Conservation (phyloP, 441 rosid genomes). For the Macaranga tanarius region DNA sequence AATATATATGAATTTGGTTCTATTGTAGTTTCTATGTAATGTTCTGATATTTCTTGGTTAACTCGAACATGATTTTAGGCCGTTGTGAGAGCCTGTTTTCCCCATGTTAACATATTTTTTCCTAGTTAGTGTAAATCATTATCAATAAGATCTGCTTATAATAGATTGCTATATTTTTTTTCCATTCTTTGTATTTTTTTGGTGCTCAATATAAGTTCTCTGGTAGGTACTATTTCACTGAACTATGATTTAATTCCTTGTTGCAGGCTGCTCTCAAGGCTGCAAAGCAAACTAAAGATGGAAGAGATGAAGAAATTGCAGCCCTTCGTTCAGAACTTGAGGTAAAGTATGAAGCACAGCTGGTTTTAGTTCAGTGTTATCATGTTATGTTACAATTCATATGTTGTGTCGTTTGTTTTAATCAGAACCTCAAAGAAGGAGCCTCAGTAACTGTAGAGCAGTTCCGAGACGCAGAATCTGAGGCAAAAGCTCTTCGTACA, state of each 20-base stretch:
- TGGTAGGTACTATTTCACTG: neutral
- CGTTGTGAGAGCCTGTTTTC: constrained; percentile 14
- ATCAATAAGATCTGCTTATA: neutral
- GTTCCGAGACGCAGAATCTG: constrained; percentile 80
- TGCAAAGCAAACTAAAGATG: constrained; percentile 65
- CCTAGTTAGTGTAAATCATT: constrained; percentile 2
- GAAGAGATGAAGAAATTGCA: constrained; percentile 64
- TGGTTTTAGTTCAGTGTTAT: constrained; percentile 19
- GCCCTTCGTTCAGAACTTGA: constrained; percentile 66
- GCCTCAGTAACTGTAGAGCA: constrained; percentile 53
- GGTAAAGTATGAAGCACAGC: constrained; percentile 41
- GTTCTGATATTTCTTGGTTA: constrained; percentile 10
- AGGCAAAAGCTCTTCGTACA: constrained; percentile 63
- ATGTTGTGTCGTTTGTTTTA: constrained; percentile 19
- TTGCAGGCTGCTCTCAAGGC: constrained; percentile 74
- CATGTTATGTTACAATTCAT: constrained; percentile 21
- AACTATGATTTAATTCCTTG: constrained; percentile 5
- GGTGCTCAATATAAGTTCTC: constrained; percentile 16
- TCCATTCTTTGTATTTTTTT: neutral
- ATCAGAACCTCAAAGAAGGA: constrained; percentile 70
- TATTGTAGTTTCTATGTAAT: neutral
- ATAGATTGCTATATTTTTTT: neutral
- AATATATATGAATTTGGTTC: constrained; percentile 11
- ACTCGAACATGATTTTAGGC: constrained; percentile 7
- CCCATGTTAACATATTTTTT: constrained; percentile 1